Conservation (phyloP, 2,329 filamentous ascomycete genomes). For the Stromatinia cepivora region DNA sequence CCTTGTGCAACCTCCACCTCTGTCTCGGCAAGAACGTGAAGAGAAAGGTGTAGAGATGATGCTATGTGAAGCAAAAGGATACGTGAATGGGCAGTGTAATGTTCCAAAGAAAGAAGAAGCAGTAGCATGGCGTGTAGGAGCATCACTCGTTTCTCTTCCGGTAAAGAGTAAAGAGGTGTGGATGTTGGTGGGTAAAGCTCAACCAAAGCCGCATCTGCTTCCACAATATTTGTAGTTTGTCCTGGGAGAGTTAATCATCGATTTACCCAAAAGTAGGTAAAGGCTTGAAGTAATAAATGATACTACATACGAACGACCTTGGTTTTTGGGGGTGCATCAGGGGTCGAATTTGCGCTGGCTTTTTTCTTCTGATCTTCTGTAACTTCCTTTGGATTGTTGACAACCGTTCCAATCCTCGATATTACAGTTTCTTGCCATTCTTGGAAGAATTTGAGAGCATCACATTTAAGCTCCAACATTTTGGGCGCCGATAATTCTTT, state of each 20-base stretch:
- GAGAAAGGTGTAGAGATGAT: slow-evolving; percentile 68
- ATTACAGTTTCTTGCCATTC: slow-evolving; percentile 76
- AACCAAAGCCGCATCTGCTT: slow-evolving; percentile 51
- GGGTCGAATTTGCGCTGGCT: slow-evolving; percentile 37
- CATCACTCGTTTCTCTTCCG: slow-evolving; percentile 61
- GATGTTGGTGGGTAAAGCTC: slow-evolving; percentile 59
- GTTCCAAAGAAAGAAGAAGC: slow-evolving; percentile 72
- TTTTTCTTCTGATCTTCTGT: slow-evolving; percentile 38
- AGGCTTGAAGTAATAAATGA: background rate
- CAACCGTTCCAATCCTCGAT: slow-evolving; percentile 67
- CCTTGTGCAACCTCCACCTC: slow-evolving; percentile 75
- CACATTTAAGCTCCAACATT: slow-evolving; percentile 66
- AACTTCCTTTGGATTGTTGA: slow-evolving; percentile 54
- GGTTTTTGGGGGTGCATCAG: slow-evolving; percentile 28
- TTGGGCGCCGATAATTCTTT: slow-evolving; percentile 52
- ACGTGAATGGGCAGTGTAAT: slow-evolving; percentile 73
- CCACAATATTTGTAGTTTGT: slow-evolving; percentile 46
- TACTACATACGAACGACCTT: slow-evolving; percentile 38
- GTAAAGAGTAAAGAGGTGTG: slow-evolving; percentile 60
- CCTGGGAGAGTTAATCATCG: slow-evolving; percentile 26
- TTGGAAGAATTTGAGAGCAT: slow-evolving; percentile 69
- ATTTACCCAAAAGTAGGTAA: background rate
- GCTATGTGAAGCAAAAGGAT: slow-evolving; percentile 69
- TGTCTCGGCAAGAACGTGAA: slow-evolving; percentile 64
- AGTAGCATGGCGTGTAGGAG: slow-evolving; percentile 73